These are phyloP conservation scores for Cornus controversa DNA, from an alignment of 148 eudicot genomes.

Conservation along the genomic window DNA sequence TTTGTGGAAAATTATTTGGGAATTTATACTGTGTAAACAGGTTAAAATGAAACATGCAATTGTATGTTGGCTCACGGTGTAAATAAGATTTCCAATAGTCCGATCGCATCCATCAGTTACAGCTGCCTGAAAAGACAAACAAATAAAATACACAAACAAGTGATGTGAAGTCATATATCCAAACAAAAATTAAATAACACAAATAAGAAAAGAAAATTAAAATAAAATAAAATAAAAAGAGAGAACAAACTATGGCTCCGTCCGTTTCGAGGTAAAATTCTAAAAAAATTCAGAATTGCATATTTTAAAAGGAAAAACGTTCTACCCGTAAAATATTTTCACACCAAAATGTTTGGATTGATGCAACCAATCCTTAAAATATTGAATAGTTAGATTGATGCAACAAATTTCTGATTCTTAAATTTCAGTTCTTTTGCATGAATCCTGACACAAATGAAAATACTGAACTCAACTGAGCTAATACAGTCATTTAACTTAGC, in stretches of 20 bases:
- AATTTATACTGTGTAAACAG: not conserved
- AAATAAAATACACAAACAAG: not conserved
- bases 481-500: not conserved
- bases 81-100: conserved; percentile 69
- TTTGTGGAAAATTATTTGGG: not conserved
- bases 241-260: too few relatives aligned
- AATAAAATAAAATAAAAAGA: not conserved
- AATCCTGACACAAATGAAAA: not conserved
- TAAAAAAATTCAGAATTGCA: too few relatives aligned
- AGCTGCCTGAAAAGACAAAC: conserved; percentile 53
- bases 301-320: too few relatives aligned
- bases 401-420: too few relatives aligned
- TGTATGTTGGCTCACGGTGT: conserved; percentile 48
- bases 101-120: conserved; percentile 83
- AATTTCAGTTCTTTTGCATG: too few relatives aligned
- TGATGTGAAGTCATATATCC: not conserved
- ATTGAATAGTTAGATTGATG: too few relatives aligned
- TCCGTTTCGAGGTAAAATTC: too few relatives aligned
- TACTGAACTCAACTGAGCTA: not conserved
- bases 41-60: not conserved
- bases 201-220: not conserved
- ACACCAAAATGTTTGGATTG: too few relatives aligned
- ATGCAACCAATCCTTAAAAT: too few relatives aligned
- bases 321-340: too few relatives aligned
- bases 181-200: not conserved